Base-by-base conservation (phyloP, 306 rosid species). In the Crataegus laevigata region DNA sequence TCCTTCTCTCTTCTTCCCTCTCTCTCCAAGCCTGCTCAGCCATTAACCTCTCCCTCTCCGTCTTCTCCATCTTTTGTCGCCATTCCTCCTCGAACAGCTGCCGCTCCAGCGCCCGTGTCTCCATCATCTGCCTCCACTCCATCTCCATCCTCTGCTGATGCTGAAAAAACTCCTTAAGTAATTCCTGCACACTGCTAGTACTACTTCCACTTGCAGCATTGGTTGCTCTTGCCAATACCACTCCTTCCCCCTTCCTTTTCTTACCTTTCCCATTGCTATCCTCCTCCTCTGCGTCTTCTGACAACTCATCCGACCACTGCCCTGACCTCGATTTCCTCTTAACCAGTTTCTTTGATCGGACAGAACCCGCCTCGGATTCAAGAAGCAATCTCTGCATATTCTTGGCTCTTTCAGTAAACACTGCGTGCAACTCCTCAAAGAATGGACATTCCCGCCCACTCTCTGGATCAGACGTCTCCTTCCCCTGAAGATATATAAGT, bases 91-190 rank as follows among this genome's bases (percentile, higher is more conserved):
- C 97, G 40, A 89, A 86, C 82, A 88, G 30, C 74, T 76, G 86
- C 74, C 88, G 82, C 74, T 93, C 88, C 17, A 80, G 81, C 12
- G 86, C 87, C 28, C 87, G 87, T 74, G 76, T 87, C 45, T 91
- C 97, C 87, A 84, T 82, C 87, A 82, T 83, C 79, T 93, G 96
- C 91, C 86, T 84, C 98, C 96, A 93, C 71, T 91, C 92, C 88
- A 87, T 84, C 82, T 93, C 98, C 96, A 89, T 85, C 85, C 72
- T 83, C 84, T 81, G 83, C 79, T 93, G 96, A 74, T 88, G 89
- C 84, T 89, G 84, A 24, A 89, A 83, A 80, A 87, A 91, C 8
- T 86, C 93, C 89, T 84, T 88, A 1, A 93, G 85, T 89, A 89
- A 78, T 59, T 85, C 97, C 76, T 80, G 80, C 57, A 87, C 79